These are phyloP conservation scores for Pseudogymnoascus sp. DNA, from an alignment of 2,329 filamentous ascomycete species.

Conservation along the genomic window DNA sequence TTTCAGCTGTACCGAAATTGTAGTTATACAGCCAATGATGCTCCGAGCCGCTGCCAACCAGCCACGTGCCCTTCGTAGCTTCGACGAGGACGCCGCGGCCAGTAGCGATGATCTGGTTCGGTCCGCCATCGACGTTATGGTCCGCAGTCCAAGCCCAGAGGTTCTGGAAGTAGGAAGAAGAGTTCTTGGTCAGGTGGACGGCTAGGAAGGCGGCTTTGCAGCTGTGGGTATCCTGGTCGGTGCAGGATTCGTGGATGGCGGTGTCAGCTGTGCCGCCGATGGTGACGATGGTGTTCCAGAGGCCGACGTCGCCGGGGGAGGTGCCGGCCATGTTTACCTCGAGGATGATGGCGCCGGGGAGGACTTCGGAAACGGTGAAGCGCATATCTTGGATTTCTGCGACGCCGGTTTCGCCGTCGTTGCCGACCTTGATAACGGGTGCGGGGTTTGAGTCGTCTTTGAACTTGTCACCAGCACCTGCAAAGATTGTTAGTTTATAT, in stretches of 20 bases:
- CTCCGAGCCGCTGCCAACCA: slow-evolving; percentile 46
- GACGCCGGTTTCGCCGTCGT: slow-evolving; percentile 42
- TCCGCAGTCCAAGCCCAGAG: slow-evolving; percentile 43
- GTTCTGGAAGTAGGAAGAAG: slow-evolving; percentile 49
- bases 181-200: slow-evolving; percentile 42
- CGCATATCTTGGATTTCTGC: slow-evolving; percentile 48
- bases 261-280: slow-evolving; percentile 42
- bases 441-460: slow-evolving; percentile 36
- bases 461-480: slow-evolving; percentile 42
- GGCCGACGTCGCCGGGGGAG: slow-evolving; percentile 43
- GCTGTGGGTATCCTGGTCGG: slow-evolving; percentile 26
- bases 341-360: slow-evolving; percentile 38
- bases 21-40: slow-evolving; percentile 49
- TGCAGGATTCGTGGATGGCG: slow-evolving; percentile 35
- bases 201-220: slow-evolving; percentile 45
- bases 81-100: slow-evolving; percentile 44
- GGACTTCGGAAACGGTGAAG: slow-evolving; percentile 44
- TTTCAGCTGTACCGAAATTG: slow-evolving; percentile 46
- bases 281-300: slow-evolving; percentile 43
- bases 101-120: slow-evolving; percentile 37
- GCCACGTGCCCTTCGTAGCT: slow-evolving; percentile 45
- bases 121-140: slow-evolving; percentile 45
- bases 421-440: slow-evolving; percentile 46
- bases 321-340: slow-evolving; percentile 48
- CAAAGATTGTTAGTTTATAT: slow-evolving; percentile 31